Percentiles rank a stretch among this genome's conserved stretches.
phyloP scores from a whole-genome alignment of 2,329 filamentous ascomycete species.

The Dactylellina parvicollis region DNA sequence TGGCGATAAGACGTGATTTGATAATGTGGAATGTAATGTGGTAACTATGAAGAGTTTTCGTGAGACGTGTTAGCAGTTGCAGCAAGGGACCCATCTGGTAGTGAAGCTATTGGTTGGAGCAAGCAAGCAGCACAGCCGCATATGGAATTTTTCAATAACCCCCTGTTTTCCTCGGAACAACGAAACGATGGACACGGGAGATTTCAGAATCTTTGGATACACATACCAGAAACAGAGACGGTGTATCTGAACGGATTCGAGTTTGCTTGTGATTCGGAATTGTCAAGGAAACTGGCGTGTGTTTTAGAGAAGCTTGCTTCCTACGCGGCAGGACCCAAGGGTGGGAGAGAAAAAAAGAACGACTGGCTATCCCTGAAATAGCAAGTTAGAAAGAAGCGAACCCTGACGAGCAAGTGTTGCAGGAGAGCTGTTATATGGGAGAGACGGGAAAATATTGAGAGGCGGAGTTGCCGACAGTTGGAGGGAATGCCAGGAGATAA shows the following conservation, averaged over 20 bases:
- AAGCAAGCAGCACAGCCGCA: constrained; percentile 36
- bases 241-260: constrained; percentile 5
- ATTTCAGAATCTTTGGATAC: constrained; percentile 21
- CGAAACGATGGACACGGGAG: constrained; percentile 39
- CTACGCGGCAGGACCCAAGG: constrained; percentile 21
- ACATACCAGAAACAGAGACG: constrained; percentile 42
- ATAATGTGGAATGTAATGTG: no score
- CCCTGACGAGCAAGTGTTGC: constrained; percentile 25
- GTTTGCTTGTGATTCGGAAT: not conserved
- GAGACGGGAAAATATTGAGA: constrained; percentile 24
- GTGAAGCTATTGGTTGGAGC: constrained; percentile 21
- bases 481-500: constrained; percentile 37
- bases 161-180: constrained; percentile 52
- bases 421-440: constrained; percentile 25
- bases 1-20: constrained; percentile 20
- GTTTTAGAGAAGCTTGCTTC: constrained; percentile 19
- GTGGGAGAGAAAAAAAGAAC: constrained; percentile 38
- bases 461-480: not conserved
- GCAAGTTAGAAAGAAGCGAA: constrained; percentile 48
- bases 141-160: constrained; percentile 42
- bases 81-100: not conserved
- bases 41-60: not conserved
- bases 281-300: not conserved
- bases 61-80: constrained; percentile 9
- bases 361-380: constrained; percentile 37